Evolutionary conservation across 805 yeast species (phyloP).

Genomic region (Crinitomyces ghanaensis): DNA sequence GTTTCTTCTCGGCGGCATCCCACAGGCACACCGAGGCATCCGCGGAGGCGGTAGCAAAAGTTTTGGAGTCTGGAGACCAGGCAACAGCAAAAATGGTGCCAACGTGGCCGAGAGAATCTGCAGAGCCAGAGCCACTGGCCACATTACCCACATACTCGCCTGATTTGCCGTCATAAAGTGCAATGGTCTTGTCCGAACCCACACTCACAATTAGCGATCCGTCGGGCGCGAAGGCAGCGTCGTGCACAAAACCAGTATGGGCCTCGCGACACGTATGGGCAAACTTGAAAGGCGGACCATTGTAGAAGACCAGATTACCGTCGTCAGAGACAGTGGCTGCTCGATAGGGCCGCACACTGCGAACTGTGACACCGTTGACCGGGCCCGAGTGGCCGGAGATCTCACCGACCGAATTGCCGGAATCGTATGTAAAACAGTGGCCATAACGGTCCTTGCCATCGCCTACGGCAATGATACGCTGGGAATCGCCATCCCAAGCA

Average conservation of each 20-base stretch:
- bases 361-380: constrained; percentile 74
- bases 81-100: constrained; percentile 76
- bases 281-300: constrained; percentile 93
- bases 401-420: constrained; percentile 96
- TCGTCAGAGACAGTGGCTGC: constrained; percentile 93
- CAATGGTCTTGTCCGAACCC: constrained; percentile 73
- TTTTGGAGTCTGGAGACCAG: constrained; percentile 46
- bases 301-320: constrained; percentile 66
- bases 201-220: constrained; percentile 68
- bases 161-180: constrained; percentile 73
- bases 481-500: constrained; percentile 85
- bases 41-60: constrained; percentile 73
- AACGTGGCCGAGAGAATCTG: no score
- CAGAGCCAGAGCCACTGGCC: constrained; percentile 22
- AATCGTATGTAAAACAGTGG: constrained; percentile 84
- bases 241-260: constrained; percentile 71
- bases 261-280: constrained; percentile 55
- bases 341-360: constrained; percentile 79
- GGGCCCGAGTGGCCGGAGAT: constrained; percentile 82
- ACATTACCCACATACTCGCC: constrained; percentile 55
- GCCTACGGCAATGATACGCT: constrained; percentile 87
- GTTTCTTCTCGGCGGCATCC: constrained; percentile 33
- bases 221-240: constrained; percentile 70
- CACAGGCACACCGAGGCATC: constrained; percentile 66
- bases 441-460: constrained; percentile 88